These are phyloP conservation scores for Syzygium aqueum DNA, from an alignment of 345 rosid genomes.

Conservation along the genomic window DNA sequence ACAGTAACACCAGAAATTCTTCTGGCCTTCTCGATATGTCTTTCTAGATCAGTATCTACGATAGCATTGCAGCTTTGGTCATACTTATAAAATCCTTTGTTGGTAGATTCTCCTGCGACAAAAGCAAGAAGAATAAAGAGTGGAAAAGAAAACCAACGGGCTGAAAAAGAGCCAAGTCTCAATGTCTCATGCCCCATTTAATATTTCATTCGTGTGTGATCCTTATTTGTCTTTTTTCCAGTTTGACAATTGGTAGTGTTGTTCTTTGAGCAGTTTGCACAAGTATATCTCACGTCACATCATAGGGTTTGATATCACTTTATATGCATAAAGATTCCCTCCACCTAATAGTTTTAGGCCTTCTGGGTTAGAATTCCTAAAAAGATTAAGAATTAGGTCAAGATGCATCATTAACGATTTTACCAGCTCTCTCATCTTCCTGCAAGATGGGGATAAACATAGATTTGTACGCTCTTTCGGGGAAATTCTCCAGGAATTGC, in stretches of 20 bases:
- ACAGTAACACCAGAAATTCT: conserved; percentile 54
- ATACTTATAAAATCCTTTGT: conserved; percentile 84
- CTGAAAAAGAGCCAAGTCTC: neutral
- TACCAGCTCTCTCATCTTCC: conserved; percentile 94
- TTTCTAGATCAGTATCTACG: conserved; percentile 75
- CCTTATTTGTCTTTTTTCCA: neutral
- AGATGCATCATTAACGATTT: neutral
- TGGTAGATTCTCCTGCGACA: conserved; percentile 68
- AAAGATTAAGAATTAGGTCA: neutral
- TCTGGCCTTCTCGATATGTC: conserved; percentile 75
- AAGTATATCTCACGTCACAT: neutral
- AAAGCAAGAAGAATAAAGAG: neutral
- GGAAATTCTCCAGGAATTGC: conserved; percentile 68
- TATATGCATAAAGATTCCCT: neutral
- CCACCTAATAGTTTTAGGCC: neutral
- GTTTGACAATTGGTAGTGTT: neutral
- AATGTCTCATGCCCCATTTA: neutral
- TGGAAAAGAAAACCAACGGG: neutral
- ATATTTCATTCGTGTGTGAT: neutral
- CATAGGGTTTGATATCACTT: neutral
- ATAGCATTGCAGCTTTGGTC: conserved; percentile 71
- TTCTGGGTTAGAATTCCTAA: neutral
- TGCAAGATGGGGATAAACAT: conserved; percentile 77
- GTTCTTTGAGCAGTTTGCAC: neutral
- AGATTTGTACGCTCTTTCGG: conserved; percentile 70